These are phyloP conservation scores for Talaromyces funiculosus DNA, from an alignment of 2,329 filamentous ascomycete species.

Conservation along the genomic window DNA sequence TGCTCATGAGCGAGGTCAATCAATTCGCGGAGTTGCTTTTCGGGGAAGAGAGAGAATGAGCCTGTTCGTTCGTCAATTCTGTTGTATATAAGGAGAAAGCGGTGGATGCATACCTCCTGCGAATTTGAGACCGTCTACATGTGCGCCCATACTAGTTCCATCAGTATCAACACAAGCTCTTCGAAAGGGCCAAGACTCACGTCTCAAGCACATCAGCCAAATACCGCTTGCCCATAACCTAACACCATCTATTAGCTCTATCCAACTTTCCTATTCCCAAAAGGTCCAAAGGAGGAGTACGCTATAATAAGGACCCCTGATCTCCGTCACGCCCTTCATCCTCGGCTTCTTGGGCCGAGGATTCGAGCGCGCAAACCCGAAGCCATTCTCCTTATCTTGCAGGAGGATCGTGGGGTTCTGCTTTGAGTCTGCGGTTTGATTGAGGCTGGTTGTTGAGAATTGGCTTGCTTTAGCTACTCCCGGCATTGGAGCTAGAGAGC, in stretches of 20 bases:
- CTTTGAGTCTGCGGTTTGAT: not conserved
- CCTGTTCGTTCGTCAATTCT: conserved; percentile 23
- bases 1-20: conserved; percentile 47
- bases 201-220: conserved; percentile 51
- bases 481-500: not conserved
- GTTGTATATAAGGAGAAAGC: too few species aligned
- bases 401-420: conserved; percentile 31
- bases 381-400: conserved; percentile 46
- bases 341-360: conserved; percentile 46
- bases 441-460: not conserved
- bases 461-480: not conserved
- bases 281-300: conserved; percentile 20
- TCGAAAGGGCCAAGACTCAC: conserved; percentile 21
- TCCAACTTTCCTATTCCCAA: not conserved
- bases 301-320: conserved; percentile 52
- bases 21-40: conserved; percentile 42
- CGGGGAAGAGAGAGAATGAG: conserved; percentile 48
- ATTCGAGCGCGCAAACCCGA: conserved; percentile 50
- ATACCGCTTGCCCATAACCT: conserved; percentile 50
- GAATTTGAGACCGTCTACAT: conserved; percentile 54
- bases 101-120: conserved; percentile 34
- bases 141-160: conserved; percentile 43
- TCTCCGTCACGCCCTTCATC: conserved; percentile 49
- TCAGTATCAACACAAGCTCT: not conserved
- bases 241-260: not conserved